Percentiles rank a stretch among this genome's conserved stretches.
Evolutionary conservation across 2,329 filamentous ascomycete genomes (phyloP).

Genomic region (Tricladium varicosporioides): DNA sequence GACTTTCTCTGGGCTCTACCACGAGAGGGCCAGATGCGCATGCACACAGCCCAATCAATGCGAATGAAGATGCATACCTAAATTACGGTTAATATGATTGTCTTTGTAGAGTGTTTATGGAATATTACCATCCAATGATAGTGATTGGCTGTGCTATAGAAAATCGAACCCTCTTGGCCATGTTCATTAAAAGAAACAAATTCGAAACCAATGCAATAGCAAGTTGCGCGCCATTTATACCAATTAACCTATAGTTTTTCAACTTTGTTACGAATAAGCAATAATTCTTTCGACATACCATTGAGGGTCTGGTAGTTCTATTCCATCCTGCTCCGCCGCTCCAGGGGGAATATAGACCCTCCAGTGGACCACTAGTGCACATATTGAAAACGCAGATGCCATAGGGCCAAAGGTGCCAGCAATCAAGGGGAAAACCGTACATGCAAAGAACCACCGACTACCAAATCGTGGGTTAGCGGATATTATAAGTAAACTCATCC

Average conservation of each 20-base stretch:
- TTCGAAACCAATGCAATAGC: conserved; percentile 76
- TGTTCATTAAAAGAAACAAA: conserved; percentile 80
- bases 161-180: conserved; percentile 77
- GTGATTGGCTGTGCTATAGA: conserved; percentile 79
- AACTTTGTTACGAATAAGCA: neutral
- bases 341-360: conserved; percentile 54
- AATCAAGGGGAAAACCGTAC: conserved; percentile 70
- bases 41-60: conserved; percentile 64
- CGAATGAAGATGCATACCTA: conserved; percentile 57
- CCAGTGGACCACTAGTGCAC: conserved; percentile 81
- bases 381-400: conserved; percentile 84
- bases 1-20: conserved; percentile 47
- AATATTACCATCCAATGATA: conserved; percentile 69
- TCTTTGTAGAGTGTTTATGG: conserved; percentile 42
- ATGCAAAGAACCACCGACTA: conserved; percentile 58
- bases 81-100: neutral
- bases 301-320: conserved; percentile 62
- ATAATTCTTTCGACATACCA: conserved; percentile 53
- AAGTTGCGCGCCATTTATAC: conserved; percentile 76
- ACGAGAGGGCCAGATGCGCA: conserved; percentile 60
- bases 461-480: neutral
- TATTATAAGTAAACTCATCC: no score
- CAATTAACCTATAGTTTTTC: conserved; percentile 54
- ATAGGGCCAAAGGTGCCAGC: conserved; percentile 83
- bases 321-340: conserved; percentile 49